Percentiles rank a stretch among this genome's conserved stretches.
These are phyloP conservation scores for Mediolabrus comicus DNA, from an alignment of 108 stramenopile species.

Conservation along the genomic window DNA sequence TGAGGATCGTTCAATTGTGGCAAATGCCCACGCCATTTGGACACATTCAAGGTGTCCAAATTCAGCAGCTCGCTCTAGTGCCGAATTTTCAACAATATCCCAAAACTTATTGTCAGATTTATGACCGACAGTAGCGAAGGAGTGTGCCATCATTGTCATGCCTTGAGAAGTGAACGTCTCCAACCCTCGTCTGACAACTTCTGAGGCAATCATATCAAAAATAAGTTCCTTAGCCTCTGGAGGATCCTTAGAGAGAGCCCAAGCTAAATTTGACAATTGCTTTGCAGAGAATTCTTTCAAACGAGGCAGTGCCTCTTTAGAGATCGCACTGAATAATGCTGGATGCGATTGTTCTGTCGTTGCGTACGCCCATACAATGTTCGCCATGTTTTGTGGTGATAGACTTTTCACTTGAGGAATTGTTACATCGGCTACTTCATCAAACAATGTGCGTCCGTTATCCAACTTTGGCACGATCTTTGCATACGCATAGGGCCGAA, in stretches of 20 bases:
- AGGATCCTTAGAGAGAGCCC: conserved; percentile 29
- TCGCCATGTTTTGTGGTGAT: conserved; percentile 14
- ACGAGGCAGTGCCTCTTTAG: neutral
- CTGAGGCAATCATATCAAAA: conserved; percentile 33
- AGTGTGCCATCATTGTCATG: conserved; percentile 33
- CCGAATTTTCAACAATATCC: conserved; percentile 24
- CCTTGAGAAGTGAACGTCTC: conserved; percentile 34
- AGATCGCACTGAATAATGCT: neutral
- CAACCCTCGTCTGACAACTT: conserved; percentile 25
- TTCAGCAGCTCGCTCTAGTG: neutral
- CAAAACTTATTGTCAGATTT: conserved; percentile 13
- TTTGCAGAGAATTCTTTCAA: neutral
- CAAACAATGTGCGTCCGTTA: conserved; percentile 14
- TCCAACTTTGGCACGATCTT: conserved; percentile 5
- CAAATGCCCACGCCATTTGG: conserved; percentile 40
- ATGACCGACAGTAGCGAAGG: conserved; percentile 35
- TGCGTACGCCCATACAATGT: conserved; percentile 19
- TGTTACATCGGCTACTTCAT: conserved; percentile 19
- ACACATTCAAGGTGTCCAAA: conserved; percentile 22
- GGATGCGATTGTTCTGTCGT: neutral
- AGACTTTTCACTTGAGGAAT: conserved; percentile 14
- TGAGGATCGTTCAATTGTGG: conserved; percentile 27
- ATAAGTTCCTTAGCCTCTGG: neutral
- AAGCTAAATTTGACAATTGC: conserved; percentile 20
- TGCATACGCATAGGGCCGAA: conserved; percentile 29